These are phyloP conservation scores for Penicillium sp. DNA, from an alignment of 2,329 filamentous ascomycete genomes.

Conservation along the genomic window DNA sequence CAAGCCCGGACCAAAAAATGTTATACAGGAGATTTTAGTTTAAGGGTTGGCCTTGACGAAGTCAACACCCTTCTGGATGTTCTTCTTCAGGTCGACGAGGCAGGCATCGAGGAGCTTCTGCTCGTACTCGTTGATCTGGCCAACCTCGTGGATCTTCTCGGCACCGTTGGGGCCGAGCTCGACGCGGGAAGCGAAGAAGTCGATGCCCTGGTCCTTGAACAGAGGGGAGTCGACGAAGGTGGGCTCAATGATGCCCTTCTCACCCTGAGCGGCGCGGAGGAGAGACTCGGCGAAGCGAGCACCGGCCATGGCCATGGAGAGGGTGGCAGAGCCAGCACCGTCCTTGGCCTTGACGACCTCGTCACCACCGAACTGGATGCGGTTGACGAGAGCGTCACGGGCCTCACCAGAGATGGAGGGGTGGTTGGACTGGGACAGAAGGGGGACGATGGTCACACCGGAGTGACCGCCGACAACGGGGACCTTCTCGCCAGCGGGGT, in stretches of 20 bases:
- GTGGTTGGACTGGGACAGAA: slow-evolving; percentile 92
- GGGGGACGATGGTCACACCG: slow-evolving; percentile 94
- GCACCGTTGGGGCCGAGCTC: slow-evolving; percentile 96
- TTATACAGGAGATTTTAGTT: slow-evolving; percentile 22
- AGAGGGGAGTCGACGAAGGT: slow-evolving; percentile 95
- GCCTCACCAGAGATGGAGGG: slow-evolving; percentile 72
- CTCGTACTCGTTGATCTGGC: slow-evolving; percentile 78
- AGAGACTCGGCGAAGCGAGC: slow-evolving; percentile 79
- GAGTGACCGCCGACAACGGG: slow-evolving; percentile 96
- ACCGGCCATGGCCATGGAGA: slow-evolving; percentile 98
- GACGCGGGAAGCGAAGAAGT: slow-evolving; percentile 94
- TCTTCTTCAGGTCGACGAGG: slow-evolving; percentile 63
- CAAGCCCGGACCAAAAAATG: slow-evolving; percentile 13
- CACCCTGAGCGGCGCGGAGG: slow-evolving; percentile 84
- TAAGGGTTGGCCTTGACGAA: slow-evolving; percentile 58
- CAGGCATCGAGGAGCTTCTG: slow-evolving; percentile 81
- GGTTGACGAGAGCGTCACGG: slow-evolving; percentile 72
- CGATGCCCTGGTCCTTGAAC: slow-evolving; percentile 96
- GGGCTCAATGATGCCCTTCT: slow-evolving; percentile 93
- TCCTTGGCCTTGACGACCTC: slow-evolving; percentile 99
- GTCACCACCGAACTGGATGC: slow-evolving; percentile 98
- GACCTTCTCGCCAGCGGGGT: slow-evolving; percentile 90
- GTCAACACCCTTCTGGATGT: slow-evolving; percentile 79
- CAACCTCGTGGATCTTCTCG: slow-evolving; percentile 84
- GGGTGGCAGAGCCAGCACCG: slow-evolving; percentile 90